These are phyloP conservation scores for Solanum infundibuliforme DNA, from an alignment of 257 asterid genomes.

Conservation along the genomic window DNA sequence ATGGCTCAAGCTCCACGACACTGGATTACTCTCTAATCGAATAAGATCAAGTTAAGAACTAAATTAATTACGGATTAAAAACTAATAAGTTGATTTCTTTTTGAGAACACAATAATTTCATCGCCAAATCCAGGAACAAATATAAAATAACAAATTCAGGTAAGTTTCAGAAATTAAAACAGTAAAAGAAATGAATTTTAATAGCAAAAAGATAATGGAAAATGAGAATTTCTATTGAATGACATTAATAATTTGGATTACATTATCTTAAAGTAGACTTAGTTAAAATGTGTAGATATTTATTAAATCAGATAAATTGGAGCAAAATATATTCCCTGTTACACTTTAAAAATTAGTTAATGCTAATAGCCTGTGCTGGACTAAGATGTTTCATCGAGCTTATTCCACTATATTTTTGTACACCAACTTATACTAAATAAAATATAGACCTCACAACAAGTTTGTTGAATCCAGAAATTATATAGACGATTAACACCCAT, in stretches of 20 bases:
- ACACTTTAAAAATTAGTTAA: not conserved
- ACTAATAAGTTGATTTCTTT: not conserved
- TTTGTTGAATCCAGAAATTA: not conserved
- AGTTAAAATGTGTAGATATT: not conserved
- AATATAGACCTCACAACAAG: not conserved
- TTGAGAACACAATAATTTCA: not conserved
- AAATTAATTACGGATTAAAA: not conserved
- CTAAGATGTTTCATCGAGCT: not conserved
- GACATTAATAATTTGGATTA: not conserved
- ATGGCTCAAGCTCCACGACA: not conserved
- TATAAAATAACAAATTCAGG: not conserved
- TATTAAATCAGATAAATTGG: not conserved
- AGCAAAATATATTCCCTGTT: not conserved
- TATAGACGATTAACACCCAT: not conserved
- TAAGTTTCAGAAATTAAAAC: not conserved
- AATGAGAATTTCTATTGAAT: not conserved
- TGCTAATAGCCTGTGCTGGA: not conserved
- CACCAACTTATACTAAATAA: not conserved
- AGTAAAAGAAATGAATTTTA: not conserved
- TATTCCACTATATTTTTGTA: not conserved
- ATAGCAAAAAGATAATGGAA: not conserved
- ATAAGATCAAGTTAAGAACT: not conserved
- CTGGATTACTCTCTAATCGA: not conserved
- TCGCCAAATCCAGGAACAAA: not conserved
- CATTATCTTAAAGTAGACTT: not conserved